Conservation (phyloP, 805 yeast species). For the Wickerhamomyces bisporus region DNA sequence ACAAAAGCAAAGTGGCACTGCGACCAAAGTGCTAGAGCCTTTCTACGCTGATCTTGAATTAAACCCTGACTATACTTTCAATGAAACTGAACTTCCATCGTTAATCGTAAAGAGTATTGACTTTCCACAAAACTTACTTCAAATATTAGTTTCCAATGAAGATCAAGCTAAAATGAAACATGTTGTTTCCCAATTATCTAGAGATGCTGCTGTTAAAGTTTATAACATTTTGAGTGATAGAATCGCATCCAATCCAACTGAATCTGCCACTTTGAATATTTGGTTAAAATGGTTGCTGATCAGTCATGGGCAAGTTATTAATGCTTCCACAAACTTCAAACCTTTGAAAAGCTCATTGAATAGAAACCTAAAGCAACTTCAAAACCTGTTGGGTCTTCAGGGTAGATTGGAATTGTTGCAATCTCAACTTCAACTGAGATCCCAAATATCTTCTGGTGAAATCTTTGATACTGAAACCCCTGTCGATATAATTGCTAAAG, state of each 20-base stretch:
- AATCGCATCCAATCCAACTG: slow-evolving; percentile 40
- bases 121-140: slow-evolving; percentile 23
- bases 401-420: slow-evolving; percentile 78
- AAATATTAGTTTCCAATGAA: slow-evolving; percentile 19
- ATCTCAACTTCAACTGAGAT: slow-evolving; percentile 70
- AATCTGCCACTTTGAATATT: slow-evolving; percentile 34
- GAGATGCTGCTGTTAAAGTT: slow-evolving; percentile 36
- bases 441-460: slow-evolving; percentile 38
- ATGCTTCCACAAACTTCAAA: slow-evolving; percentile 36
- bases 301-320: slow-evolving; percentile 44
- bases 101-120: slow-evolving; percentile 13
- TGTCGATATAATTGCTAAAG: slow-evolving; percentile 25
- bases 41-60: slow-evolving; percentile 22
- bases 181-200: slow-evolving; percentile 36
- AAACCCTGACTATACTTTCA: slow-evolving; percentile 23
- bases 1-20: background rate
- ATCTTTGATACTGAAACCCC: slow-evolving; percentile 24
- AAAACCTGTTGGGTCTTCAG: slow-evolving; percentile 70
- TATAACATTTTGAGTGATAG: slow-evolving; percentile 42
- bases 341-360: slow-evolving; percentile 52
- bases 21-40: slow-evolving; percentile 18
- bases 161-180: slow-evolving; percentile 37
- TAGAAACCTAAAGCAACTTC: slow-evolving; percentile 52
- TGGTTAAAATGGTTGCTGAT: slow-evolving; percentile 86
- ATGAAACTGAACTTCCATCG: slow-evolving; percentile 16